A percentile compares a stretch with the other conserved stretches of the same genome.
Conservation (phyloP, 1,139 yeast genomes). For the Nakaseomyces uthaithaninus region DNA sequence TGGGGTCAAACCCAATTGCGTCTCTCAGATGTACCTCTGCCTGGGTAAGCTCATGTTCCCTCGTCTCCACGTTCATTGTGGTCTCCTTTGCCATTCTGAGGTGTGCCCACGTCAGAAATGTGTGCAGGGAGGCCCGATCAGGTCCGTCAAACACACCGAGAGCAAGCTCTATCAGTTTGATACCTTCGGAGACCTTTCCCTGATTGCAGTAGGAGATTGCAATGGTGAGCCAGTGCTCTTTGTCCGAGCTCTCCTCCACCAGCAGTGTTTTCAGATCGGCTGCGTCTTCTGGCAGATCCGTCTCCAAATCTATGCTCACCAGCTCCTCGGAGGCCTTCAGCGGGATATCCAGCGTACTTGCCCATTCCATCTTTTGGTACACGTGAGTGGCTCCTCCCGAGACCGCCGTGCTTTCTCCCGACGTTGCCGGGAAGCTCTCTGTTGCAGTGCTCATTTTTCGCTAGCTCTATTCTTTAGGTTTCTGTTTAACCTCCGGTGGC, state of each 20-base stretch:
- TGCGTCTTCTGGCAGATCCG: slow-evolving; percentile 84
- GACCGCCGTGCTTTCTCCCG: too few species aligned
- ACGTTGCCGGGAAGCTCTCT: neutral
- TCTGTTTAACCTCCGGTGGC: too few species aligned
- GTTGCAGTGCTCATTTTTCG: neutral
- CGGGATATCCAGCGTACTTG: slow-evolving; percentile 49
- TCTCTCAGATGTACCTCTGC: slow-evolving; percentile 34
- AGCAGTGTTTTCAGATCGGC: slow-evolving; percentile 69
- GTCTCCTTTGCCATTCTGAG: slow-evolving; percentile 42
- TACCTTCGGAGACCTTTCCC: slow-evolving; percentile 53
- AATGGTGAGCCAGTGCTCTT: slow-evolving; percentile 75
- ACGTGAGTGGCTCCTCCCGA: too few species aligned
- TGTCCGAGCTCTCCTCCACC: slow-evolving; percentile 68
- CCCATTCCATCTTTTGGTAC: slow-evolving; percentile 30
- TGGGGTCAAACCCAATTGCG: slow-evolving; percentile 36
- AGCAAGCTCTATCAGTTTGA: slow-evolving; percentile 56
- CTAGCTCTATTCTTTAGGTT: too few species aligned
- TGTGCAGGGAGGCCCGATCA: slow-evolving; percentile 50
- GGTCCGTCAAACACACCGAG: slow-evolving; percentile 37
- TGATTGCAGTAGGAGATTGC: slow-evolving; percentile 71
- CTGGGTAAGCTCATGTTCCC: slow-evolving; percentile 27
- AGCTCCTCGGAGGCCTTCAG: slow-evolving; percentile 59
- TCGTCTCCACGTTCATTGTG: slow-evolving; percentile 24
- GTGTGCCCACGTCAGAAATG: slow-evolving; percentile 69
- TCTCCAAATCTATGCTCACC: slow-evolving; percentile 55